Percentiles rank a stretch among this genome's conserved stretches.
phyloP scores from a whole-genome alignment of 2,329 filamentous ascomycete genomes.

The Cladosporium sp. region DNA sequence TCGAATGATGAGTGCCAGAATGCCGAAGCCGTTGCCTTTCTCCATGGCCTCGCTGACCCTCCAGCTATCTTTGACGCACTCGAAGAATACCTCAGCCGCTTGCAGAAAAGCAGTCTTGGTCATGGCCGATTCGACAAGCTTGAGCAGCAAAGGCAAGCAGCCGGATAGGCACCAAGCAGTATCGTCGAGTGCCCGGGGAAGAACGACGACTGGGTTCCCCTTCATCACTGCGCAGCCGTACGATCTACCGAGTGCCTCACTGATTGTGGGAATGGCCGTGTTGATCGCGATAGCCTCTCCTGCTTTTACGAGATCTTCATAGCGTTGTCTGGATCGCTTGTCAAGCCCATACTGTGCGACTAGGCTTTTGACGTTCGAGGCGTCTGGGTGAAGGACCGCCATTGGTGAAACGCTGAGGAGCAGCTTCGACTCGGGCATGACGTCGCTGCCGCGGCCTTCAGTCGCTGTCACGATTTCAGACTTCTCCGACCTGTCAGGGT shows the following conservation, averaged over 20 bases:
- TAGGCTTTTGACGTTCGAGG: constrained; percentile 4
- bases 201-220: constrained; percentile 72
- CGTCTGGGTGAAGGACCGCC: constrained; percentile 71
- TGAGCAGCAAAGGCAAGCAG: constrained; percentile 77
- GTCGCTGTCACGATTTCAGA: constrained; percentile 91
- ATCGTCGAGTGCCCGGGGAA: constrained; percentile 82
- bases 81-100: constrained; percentile 76
- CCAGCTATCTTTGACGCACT: constrained; percentile 86
- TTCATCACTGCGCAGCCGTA: constrained; percentile 78
- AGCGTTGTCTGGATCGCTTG: constrained; percentile 34
- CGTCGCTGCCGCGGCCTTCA: constrained; percentile 70
- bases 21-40: constrained; percentile 85
- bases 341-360: constrained; percentile 38
- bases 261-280: constrained; percentile 76
- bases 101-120: constrained; percentile 65
- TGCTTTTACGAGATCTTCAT: constrained; percentile 61
- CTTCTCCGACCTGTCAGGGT: constrained; percentile 80
- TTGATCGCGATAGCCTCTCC: constrained; percentile 69
- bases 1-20: constrained; percentile 74
- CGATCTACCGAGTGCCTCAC: constrained; percentile 75
- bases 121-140: constrained; percentile 71
- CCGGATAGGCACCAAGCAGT: constrained; percentile 90
- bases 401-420: constrained; percentile 77
- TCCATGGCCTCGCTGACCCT: constrained; percentile 98
- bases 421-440: constrained; percentile 76